Conservation (phyloP, 371 early-diverging fungal species). For the Mortierella polycephala region DNA sequence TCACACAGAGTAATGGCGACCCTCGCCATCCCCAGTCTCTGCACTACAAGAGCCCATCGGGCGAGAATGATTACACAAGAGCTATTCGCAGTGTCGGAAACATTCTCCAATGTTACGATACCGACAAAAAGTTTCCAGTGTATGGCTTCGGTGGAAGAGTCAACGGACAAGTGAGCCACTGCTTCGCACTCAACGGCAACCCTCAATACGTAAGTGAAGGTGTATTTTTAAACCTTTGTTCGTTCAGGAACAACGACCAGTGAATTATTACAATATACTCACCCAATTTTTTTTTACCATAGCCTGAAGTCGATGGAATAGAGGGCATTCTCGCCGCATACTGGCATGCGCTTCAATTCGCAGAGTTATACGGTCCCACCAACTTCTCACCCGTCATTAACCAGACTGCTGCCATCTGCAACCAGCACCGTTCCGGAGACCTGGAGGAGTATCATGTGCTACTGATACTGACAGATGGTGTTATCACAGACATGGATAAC, state of each 20-base stretch:
- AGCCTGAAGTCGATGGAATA: constrained; percentile 63
- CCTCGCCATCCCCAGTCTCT: constrained; percentile 58
- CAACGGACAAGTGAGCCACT: constrained; percentile 58
- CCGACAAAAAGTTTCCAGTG: constrained; percentile 54
- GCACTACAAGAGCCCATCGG: constrained; percentile 53
- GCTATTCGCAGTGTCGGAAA: constrained; percentile 60
- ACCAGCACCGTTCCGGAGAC: constrained; percentile 40
- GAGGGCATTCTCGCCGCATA: constrained; percentile 62
- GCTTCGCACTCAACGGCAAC: constrained; percentile 61
- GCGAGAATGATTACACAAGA: constrained; percentile 58
- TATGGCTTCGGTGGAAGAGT: constrained; percentile 68
- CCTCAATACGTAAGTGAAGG: constrained; percentile 33
- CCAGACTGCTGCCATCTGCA: constrained; percentile 53
- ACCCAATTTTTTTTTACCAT: neutral
- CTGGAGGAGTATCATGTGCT: constrained; percentile 55
- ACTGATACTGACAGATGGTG: constrained; percentile 58
- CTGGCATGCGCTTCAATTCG: constrained; percentile 46
- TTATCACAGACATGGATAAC: constrained; percentile 59
- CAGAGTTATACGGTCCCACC: constrained; percentile 64
- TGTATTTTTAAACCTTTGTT: neutral
- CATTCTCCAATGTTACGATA: constrained; percentile 58
- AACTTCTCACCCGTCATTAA: constrained; percentile 64
- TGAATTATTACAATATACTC: neutral
- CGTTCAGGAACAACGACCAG: neutral
- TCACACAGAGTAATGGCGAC: constrained; percentile 64